Evolutionary conservation across 495 filamentous ascomycete species (phyloP).

Genomic region (Tuber brumale): DNA sequence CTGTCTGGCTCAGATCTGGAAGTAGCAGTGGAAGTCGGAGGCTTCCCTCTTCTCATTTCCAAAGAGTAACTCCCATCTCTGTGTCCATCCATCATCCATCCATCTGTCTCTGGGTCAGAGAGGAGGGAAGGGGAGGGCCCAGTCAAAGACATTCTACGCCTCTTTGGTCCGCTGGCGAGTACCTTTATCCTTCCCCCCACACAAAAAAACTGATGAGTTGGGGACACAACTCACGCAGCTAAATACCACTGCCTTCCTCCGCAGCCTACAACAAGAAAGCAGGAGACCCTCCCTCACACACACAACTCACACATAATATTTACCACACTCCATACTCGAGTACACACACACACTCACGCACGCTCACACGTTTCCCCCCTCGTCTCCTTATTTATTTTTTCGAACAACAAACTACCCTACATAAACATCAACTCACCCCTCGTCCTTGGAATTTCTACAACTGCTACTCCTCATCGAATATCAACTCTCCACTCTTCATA

Average conservation of each 20-base stretch:
- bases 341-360: neutral
- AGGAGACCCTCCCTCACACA: neutral
- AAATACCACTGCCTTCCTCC: neutral
- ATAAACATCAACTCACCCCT: conserved; percentile 3
- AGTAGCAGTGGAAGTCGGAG: neutral
- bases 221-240: conserved; percentile 4
- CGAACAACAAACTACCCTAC: neutral
- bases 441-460: neutral
- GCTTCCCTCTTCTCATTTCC: neutral
- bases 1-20: neutral
- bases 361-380: neutral
- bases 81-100: neutral
- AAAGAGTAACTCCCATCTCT: neutral
- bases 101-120: neutral
- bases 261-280: neutral
- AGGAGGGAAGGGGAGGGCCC: neutral
- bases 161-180: conserved; percentile 1
- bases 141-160: neutral
- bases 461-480: neutral
- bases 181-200: neutral
- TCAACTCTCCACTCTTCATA: conserved; percentile 2
- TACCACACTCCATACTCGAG: neutral
- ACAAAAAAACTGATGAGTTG: neutral
- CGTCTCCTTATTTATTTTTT: neutral
- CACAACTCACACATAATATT: neutral